Conservation (phyloP, 83 land plant species). For the Thuja plicata region DNA sequence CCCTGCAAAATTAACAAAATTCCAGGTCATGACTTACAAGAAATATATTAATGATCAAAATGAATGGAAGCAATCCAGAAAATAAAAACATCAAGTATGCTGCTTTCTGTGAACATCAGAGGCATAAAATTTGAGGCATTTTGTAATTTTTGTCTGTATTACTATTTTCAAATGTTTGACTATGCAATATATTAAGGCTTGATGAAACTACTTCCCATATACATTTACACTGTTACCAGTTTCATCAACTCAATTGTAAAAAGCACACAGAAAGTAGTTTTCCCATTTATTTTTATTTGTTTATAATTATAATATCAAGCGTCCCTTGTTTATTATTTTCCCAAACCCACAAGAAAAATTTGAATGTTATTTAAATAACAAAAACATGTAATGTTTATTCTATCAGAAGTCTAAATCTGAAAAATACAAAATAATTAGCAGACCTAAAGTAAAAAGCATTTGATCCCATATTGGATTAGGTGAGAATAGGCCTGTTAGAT, state of each 20-base stretch:
- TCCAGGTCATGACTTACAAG: neutral
- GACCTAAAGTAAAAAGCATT: neutral
- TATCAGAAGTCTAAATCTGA: neutral
- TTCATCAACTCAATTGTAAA: neutral
- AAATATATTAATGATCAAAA: neutral
- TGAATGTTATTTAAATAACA: neutral
- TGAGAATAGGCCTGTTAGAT: no score
- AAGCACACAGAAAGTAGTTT: neutral
- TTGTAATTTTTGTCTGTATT: neutral
- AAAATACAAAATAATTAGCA: neutral
- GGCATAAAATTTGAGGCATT: neutral
- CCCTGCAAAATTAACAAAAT: slow-evolving; percentile 24
- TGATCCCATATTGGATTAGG: no score
- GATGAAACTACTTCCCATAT: neutral
- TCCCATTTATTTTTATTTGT: neutral
- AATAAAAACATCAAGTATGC: neutral
- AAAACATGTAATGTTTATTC: neutral
- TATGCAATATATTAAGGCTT: neutral
- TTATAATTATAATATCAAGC: neutral
- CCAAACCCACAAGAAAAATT: neutral
- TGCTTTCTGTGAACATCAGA: neutral
- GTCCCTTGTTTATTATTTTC: neutral
- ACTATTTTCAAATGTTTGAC: neutral
- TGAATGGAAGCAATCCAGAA: neutral
- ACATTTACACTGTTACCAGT: neutral